phyloP scores from a whole-genome alignment of 371 early-diverging fungal genomes.

The Mucor mucedo region DNA sequence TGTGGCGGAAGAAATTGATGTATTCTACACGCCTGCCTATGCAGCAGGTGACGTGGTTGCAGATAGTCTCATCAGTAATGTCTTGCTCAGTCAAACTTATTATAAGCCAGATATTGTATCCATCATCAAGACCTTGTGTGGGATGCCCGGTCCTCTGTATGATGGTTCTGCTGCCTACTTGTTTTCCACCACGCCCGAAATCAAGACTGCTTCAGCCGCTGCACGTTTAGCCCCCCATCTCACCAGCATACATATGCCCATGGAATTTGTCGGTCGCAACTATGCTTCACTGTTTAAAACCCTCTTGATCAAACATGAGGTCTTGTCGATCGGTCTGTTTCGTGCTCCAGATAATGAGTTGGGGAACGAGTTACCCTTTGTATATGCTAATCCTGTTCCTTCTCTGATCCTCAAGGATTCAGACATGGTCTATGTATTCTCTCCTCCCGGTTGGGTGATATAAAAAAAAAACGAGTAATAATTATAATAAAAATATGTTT shows the following conservation, averaged over 20 bases:
- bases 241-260: constrained; percentile 39
- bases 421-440: constrained; percentile 32
- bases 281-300: constrained; percentile 43
- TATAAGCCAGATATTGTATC: constrained; percentile 55
- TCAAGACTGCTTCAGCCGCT: constrained; percentile 17
- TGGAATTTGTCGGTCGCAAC: constrained; percentile 37
- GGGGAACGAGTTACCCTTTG: constrained; percentile 52
- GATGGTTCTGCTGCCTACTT: constrained; percentile 19
- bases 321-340: constrained; percentile 47
- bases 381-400: constrained; percentile 56
- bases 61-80: constrained; percentile 49
- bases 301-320: constrained; percentile 38
- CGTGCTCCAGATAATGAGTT: constrained; percentile 45
- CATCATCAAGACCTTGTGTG: constrained; percentile 57
- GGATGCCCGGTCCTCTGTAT: constrained; percentile 47
- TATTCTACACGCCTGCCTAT: constrained; percentile 48
- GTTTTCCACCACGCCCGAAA: constrained; percentile 15
- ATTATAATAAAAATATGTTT: background rate
- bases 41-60: constrained; percentile 58
- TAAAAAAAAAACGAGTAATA: constrained; percentile 1
- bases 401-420: constrained; percentile 32
- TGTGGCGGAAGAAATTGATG: constrained; percentile 37
- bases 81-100: constrained; percentile 52
- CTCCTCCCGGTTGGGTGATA: constrained; percentile 25
- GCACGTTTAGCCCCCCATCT: constrained; percentile 40